Base-by-base conservation (phyloP, 805 yeast genomes). In the Candida gorgasii region DNA sequence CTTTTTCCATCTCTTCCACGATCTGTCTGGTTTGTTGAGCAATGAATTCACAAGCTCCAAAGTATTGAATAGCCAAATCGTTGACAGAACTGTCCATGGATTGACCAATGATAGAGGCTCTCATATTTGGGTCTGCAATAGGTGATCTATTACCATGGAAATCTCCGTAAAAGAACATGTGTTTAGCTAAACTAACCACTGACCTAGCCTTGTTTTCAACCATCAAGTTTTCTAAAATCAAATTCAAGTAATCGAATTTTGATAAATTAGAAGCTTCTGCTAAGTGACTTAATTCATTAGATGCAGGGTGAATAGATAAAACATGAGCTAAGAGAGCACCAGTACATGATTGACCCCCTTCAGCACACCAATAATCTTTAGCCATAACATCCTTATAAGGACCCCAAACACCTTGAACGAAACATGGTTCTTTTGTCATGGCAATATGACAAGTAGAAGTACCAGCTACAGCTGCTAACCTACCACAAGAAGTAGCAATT, bases 271-370 rank as follows among this genome's bases (percentile, higher is more conserved):
- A 78, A 15, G 82, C 79, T 50, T 80, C 86, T 0, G 96, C 81
- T 26, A 79, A 65, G 46, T 74, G 76, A 11, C 80, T 76, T 41
- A 92, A 74, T 57, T 87, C 89, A 2, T 79, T 69, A 52, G 82
- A 81, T 0, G 98, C 95, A 0, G 97, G 97, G 59, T 93, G 98
- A 8, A 87, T 84, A 9, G 87, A 75, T 47, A 93, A 65, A 12
- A 92, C 92, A 62, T 88, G 95, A 2, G 93, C 92, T 49, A 93
- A 74, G 29, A 93, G 75, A 22, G 95, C 97, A 53, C 99, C 99
- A 2, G 99, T 93, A 60, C 96, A 86, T 12, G 95, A 84, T 64
- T 93, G 99, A n/a, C 99, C 99, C 59, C 99, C 99, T 67, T 93
- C 99, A 11, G 98, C 96, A 50, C 90, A 74, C 98, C 98, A 93